A percentile compares a stretch with the other conserved stretches of the same genome.
These are phyloP conservation scores for Plantago major DNA, from an alignment of 257 asterid genomes.

Conservation along the genomic window DNA sequence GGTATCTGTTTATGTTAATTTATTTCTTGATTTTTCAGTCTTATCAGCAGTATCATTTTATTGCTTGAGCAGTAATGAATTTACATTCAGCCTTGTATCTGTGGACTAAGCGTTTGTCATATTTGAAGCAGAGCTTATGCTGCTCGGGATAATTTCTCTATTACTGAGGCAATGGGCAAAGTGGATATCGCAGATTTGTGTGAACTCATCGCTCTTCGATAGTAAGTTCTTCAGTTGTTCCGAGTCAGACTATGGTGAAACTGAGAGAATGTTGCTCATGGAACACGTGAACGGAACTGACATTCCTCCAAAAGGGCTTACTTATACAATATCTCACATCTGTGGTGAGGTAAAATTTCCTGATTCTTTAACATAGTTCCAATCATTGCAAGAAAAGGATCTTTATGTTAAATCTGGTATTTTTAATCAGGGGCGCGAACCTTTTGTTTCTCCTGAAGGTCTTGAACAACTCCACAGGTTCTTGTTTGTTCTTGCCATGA, in stretches of 20 bases:
- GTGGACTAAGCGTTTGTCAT: background rate
- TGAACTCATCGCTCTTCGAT: conserved; percentile 70
- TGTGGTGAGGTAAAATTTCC: conserved; percentile 60
- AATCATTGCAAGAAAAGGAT: background rate
- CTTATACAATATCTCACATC: conserved; percentile 36
- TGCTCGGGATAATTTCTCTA: conserved; percentile 84
- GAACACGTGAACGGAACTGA: conserved; percentile 36
- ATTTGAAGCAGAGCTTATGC: conserved; percentile 65
- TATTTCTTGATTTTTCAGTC: background rate
- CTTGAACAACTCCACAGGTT: conserved; percentile 84
- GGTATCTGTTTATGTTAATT: background rate
- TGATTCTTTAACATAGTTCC: background rate
- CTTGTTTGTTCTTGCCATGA: conserved; percentile 81
- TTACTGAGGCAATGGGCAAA: conserved; percentile 87
- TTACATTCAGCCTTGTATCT: background rate
- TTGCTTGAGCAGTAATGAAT: background rate
- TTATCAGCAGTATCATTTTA: background rate
- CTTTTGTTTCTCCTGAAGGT: conserved; percentile 84
- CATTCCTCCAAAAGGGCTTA: conserved; percentile 46
- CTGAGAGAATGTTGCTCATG: conserved; percentile 27
- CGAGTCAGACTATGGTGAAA: conserved; percentile 46
- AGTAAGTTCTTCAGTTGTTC: conserved; percentile 74
- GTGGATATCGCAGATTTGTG: conserved; percentile 77
- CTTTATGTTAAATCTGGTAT: background rate
- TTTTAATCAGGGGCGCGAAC: conserved; percentile 66